Conservation (phyloP, 2,329 filamentous ascomycete genomes). For the Botryosphaeria dothidea region DNA sequence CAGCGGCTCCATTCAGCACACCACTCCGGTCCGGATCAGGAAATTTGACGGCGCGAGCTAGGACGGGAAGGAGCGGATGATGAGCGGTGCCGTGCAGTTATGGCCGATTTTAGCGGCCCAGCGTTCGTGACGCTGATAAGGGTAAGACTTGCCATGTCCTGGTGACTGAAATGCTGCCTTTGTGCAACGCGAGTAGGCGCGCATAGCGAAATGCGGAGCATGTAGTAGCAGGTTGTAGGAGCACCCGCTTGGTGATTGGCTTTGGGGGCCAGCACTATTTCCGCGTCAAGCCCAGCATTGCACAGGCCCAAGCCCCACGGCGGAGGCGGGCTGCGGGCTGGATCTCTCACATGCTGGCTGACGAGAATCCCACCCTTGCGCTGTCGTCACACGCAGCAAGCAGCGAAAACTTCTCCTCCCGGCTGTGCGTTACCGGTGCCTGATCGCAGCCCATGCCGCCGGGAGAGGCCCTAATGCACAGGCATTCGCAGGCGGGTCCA, state of each 20-base stretch:
- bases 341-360: constrained; percentile 9
- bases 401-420: background rate
- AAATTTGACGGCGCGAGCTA: background rate
- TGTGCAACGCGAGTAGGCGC: background rate
- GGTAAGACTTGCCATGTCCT: background rate
- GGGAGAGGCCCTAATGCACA: constrained; percentile 1
- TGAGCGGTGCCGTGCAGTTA: background rate
- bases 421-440: constrained; percentile 7
- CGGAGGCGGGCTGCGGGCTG: background rate
- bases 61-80: background rate
- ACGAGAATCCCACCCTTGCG: background rate
- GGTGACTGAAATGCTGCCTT: background rate
- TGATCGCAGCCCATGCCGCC: constrained; percentile 3
- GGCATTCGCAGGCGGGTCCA: background rate
- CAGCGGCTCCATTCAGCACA: background rate
- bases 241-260: background rate
- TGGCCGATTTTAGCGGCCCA: background rate
- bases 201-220: background rate
- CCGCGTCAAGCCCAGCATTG: background rate
- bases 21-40: background rate
- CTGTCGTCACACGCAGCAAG: background rate
- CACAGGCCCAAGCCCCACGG: background rate
- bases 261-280: background rate
- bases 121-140: background rate
- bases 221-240: background rate